A percentile compares a stretch with the other conserved stretches of the same genome.
Conservation (phyloP, 1,284 basidiomycete genomes). For the Sanghuangporus weigelae region DNA sequence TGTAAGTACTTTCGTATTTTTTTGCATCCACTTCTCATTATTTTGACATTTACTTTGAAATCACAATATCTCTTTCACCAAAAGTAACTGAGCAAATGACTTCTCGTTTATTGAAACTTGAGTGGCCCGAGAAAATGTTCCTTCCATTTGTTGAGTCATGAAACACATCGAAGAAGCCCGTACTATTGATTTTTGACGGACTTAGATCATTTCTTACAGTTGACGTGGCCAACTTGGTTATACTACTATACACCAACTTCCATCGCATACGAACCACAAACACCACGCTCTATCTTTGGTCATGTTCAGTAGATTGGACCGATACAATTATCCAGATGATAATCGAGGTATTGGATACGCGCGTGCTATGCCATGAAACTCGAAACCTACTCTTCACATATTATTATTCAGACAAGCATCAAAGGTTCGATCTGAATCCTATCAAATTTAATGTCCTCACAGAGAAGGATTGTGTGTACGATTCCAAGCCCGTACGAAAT, state of each 20-base stretch:
- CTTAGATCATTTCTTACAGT: not conserved
- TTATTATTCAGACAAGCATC: no score
- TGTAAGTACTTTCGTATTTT: not conserved
- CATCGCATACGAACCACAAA: not conserved
- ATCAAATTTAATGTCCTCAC: not conserved
- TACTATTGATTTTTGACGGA: not conserved
- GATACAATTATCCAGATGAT: not conserved
- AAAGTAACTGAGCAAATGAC: not conserved
- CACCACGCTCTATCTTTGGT: not conserved
- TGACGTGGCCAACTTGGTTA: not conserved
- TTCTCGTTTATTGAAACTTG: not conserved
- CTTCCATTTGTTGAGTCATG: not conserved
- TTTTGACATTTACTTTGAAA: not conserved
- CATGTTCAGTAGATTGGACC: not conserved
- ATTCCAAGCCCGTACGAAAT: not conserved
- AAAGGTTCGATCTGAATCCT: no score
- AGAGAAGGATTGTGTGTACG: not conserved
- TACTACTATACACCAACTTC: not conserved
- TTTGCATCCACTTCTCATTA: not conserved
- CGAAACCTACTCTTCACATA: no score
- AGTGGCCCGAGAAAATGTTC: not conserved
- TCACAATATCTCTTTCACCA: not conserved
- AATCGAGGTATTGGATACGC: not conserved
- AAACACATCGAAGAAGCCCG: not conserved
- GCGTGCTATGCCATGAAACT: no score